Conservation (phyloP, 192 early-diverging fungal species). For the Funneliformis geosporum region DNA sequence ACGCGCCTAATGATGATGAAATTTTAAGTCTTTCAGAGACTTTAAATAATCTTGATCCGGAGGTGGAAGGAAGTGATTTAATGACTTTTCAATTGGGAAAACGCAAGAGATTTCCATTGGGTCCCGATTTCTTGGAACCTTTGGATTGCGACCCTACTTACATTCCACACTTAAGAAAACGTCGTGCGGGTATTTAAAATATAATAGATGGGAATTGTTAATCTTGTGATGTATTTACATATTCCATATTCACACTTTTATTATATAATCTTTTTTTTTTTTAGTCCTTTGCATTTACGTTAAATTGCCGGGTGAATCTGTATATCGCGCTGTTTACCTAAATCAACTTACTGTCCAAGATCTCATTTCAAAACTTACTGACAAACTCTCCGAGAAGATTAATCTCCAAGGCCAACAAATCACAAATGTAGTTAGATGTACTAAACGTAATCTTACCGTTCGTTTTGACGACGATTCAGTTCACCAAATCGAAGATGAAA, state of each 20-base stretch:
- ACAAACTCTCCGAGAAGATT: constrained; percentile 55
- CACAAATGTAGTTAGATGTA: constrained; percentile 46
- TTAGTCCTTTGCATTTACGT: constrained; percentile 58
- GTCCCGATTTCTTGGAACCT: constrained; percentile 39
- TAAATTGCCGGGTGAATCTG: constrained; percentile 52
- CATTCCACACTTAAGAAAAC: constrained; percentile 50
- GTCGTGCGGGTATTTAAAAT: constrained; percentile 39
- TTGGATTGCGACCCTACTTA: constrained; percentile 68
- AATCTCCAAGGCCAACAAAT: constrained; percentile 44
- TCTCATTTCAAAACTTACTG: constrained; percentile 51
- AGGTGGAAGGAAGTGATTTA: constrained; percentile 27
- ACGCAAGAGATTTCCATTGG: constrained; percentile 39
- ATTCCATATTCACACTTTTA: not conserved
- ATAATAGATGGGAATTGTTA: not conserved
- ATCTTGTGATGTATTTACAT: not conserved
- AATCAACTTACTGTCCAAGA: constrained; percentile 56
- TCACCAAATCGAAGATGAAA: constrained; percentile 62
- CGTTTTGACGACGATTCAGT: constrained; percentile 61
- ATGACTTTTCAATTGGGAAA: constrained; percentile 43
- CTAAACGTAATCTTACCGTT: constrained; percentile 54
- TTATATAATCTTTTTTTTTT: constrained; percentile 27
- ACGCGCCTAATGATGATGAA: constrained; percentile 20
- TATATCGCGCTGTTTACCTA: constrained; percentile 67
- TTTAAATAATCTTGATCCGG: constrained; percentile 33
- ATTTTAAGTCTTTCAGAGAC: constrained; percentile 18